Evolutionary conservation across 2,329 filamentous ascomycete genomes (phyloP), one percentile per base, ranked within the genome.

Genomic region (Colletotrichum caudatum): DNA sequence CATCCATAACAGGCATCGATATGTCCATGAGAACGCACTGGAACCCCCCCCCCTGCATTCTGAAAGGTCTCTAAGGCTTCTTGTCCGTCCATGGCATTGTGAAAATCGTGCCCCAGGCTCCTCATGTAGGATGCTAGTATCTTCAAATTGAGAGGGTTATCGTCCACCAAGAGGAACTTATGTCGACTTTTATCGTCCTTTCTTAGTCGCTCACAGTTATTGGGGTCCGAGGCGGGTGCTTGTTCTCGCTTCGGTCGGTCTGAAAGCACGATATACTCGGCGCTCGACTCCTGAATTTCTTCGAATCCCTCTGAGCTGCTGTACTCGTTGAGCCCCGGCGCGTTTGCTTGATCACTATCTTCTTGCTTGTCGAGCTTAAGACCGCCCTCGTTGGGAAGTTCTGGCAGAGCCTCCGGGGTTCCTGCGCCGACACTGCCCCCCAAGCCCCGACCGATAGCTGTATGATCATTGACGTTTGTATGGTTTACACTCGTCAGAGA

Each of bases 1-100:
- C 86, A 71, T 90, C 84, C 76, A 90, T 85, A 2, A 89, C 78
- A 0, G 88, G 88, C 88, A 90, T 90, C 65, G 83, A 88, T 1
- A 89, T 84, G 73, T 90, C 88, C 76, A 83, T 84, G 5, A 84
- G 72, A 0, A 84, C 72, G 62, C 78, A 81, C 0, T 69, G 70
- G 33, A 76, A 82, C n/a, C 0, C 75, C 63, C 0, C 73, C 73
- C 0, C 77, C 76, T 1, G 75, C 70, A 0, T 72, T 44, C 20
- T 69, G 74, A 46, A 78, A 83, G 0, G 74, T 75, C 23, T 79
- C 76, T 2, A 82, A 65, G 0, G 81, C 81, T 62, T 83, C 77
- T 20, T 79, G 72, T 0, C 81, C 81, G 58, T 83, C 79, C 6
- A 67, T 76, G 0, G 80, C 81, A 0, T 77, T 80, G 11, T 77